Evolutionary conservation across 352 stramenopile genomes (phyloP).

Genomic region (Globisporangium solare): DNA sequence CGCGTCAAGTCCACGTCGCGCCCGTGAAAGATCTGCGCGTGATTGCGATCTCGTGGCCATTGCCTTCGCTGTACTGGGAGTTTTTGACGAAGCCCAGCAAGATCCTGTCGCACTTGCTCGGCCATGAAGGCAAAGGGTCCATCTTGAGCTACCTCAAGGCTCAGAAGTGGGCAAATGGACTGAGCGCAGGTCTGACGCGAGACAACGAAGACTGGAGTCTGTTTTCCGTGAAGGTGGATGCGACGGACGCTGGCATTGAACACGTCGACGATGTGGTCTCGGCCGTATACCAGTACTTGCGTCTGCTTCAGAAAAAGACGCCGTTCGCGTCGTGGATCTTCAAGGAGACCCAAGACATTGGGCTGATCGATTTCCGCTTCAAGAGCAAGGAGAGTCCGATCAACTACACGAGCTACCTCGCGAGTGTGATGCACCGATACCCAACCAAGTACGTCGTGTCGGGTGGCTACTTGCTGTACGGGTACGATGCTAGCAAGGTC

Average conservation of each 20-base stretch:
- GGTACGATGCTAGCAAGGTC: slow-evolving; percentile 53
- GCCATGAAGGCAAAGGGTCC: slow-evolving; percentile 91
- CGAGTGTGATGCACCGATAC: slow-evolving; percentile 65
- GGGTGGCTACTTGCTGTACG: slow-evolving; percentile 53
- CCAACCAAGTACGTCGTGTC: slow-evolving; percentile 57
- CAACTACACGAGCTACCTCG: slow-evolving; percentile 61
- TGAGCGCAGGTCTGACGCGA: slow-evolving; percentile 52
- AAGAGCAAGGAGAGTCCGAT: slow-evolving; percentile 79
- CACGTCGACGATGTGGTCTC: slow-evolving; percentile 58
- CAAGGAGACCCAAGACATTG: slow-evolving; percentile 52
- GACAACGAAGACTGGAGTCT: slow-evolving; percentile 70
- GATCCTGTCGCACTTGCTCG: slow-evolving; percentile 85
- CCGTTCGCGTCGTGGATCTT: slow-evolving; percentile 46
- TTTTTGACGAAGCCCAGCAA: no score
- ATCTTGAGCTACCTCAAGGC: slow-evolving; percentile 91
- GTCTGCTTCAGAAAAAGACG: slow-evolving; percentile 28
- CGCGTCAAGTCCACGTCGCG: slow-evolving; percentile 43
- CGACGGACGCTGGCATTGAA: slow-evolving; percentile 57
- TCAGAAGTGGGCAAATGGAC: slow-evolving; percentile 68
- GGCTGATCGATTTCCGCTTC: slow-evolving; percentile 60
- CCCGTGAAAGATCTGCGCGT: slow-evolving; percentile 66
- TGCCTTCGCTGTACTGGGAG: slow-evolving; percentile 17
- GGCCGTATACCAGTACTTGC: slow-evolving; percentile 64
- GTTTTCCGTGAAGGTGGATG: slow-evolving; percentile 67
- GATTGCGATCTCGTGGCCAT: slow-evolving; percentile 70